Evolutionary conservation across 2,329 filamentous ascomycete genomes (phyloP), one percentile per base, ranked within the genome.

Genomic region (Pyrenophora teres): DNA sequence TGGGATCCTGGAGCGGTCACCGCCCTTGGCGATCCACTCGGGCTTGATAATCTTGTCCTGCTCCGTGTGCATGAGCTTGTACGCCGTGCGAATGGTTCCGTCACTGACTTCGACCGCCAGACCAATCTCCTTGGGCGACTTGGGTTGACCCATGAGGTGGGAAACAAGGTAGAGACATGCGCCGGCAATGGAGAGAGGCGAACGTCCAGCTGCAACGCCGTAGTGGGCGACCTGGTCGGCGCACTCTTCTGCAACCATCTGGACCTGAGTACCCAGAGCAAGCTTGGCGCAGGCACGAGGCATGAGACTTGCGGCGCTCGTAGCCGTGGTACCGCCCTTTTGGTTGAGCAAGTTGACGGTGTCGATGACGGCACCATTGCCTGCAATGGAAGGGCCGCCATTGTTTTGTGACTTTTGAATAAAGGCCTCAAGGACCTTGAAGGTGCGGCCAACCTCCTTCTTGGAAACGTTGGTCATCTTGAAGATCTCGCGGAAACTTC

Each of bases 91-190:
- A 65, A 99, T 96, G 0, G 94, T 99, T 48, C 94, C 92, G 69
- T 99, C 95, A 71, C 92, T 97, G 23, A 99, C 94, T 60, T 91
- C 90, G 1, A 90, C 91, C 15, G 94, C 87, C 19, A 77, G 75
- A 4, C 91, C 89, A 64, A 99, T 97, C 55, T 95, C 89, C 73
- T 92, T 92, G n/a, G 91, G 88, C 6, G 84, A 80, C 66, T 89
- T 89, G 16, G 85, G 80, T 62, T 94, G 84, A 49, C 87, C 89
- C 78, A 96, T 88, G 32, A 97, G 81, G 68, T 93, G 86, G 25
- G 90, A 92, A 3, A 93, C 89, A 86, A 97, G 94, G 80, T 94
- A 99, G 74, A 99, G 97, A 73, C 92, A 96, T 27, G 94, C 92
- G 15, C 92, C 93, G 6, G 95, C 93, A 55, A 95, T 91, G 1